Evolutionary conservation across 805 yeast species (phyloP).

Genomic region (Nakazawaea ernobii): DNA sequence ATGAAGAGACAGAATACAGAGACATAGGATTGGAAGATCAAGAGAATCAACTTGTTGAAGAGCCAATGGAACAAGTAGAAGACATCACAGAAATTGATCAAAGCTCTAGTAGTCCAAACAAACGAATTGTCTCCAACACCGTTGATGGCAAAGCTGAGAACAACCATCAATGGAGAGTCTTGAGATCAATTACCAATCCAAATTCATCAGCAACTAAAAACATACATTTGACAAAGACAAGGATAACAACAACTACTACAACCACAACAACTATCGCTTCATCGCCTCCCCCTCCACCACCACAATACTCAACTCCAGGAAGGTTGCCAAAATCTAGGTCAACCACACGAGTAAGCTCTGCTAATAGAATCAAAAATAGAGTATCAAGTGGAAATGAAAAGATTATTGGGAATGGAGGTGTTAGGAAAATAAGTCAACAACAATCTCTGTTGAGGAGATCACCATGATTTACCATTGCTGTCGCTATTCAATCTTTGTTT

Average conservation of each 20-base stretch:
- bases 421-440: conserved; percentile 29
- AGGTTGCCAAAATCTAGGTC: conserved; percentile 25
- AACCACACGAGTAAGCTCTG: conserved; percentile 16
- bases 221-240: conserved; percentile 36
- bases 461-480: not conserved
- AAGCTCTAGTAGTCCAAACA: conserved; percentile 13
- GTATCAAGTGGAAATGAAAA: conserved; percentile 20
- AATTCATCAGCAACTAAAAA: conserved; percentile 24
- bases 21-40: conserved; percentile 14
- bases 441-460: conserved; percentile 4
- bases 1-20: conserved; percentile 26
- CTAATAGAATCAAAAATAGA: conserved; percentile 17
- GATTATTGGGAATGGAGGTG: conserved; percentile 28
- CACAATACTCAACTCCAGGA: conserved; percentile 10
- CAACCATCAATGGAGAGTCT: conserved; percentile 31
- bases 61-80: conserved; percentile 25
- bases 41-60: conserved; percentile 37
- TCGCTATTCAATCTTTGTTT: not conserved
- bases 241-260: conserved; percentile 45
- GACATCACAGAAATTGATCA: conserved; percentile 15
- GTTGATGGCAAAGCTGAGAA: conserved; percentile 1
- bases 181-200: conserved; percentile 24
- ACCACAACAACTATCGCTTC: conserved; percentile 26
- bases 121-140: conserved; percentile 12
- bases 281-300: conserved; percentile 22